Evolutionary conservation across 257 asterid genomes (phyloP).

Genomic region (Ajuga chamaepitys): DNA sequence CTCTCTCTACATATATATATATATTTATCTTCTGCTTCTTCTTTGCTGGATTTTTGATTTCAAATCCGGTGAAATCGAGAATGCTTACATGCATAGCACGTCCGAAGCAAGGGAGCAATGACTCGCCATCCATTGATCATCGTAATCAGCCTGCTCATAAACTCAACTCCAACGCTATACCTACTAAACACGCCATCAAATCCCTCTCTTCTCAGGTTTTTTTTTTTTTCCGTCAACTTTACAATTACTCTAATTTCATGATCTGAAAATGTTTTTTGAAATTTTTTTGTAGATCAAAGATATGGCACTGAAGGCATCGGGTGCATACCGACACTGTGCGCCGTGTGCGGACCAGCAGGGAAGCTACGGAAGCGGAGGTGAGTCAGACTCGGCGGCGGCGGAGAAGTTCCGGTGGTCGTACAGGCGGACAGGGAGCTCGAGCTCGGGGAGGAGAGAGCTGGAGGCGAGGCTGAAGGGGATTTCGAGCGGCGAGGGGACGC

Average conservation of each 20-base stretch:
- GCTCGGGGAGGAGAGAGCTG: slow-evolving; percentile 83
- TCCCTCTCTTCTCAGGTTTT: slow-evolving; percentile 70
- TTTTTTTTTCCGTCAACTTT: neutral
- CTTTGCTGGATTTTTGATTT: neutral
- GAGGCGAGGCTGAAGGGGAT: slow-evolving; percentile 89
- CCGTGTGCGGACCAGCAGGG: slow-evolving; percentile 55
- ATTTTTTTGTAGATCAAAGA: slow-evolving; percentile 59
- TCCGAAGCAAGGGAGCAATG: slow-evolving; percentile 58
- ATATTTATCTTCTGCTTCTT: neutral
- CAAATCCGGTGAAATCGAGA: slow-evolving; percentile 9
- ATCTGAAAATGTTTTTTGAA: neutral
- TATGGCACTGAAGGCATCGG: slow-evolving; percentile 95
- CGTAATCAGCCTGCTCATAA: slow-evolving; percentile 21
- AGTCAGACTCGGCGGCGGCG: slow-evolving; percentile 43
- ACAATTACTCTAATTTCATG: neutral
- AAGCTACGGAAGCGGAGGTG: slow-evolving; percentile 35
- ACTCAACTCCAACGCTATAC: slow-evolving; percentile 25
- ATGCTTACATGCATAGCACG: slow-evolving; percentile 98
- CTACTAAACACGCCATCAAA: slow-evolving; percentile 56
- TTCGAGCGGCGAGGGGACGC: slow-evolving; percentile 87
- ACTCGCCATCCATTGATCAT: slow-evolving; percentile 32
- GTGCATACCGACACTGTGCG: slow-evolving; percentile 76
- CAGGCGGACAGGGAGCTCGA: slow-evolving; percentile 78
- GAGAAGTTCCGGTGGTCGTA: slow-evolving; percentile 83
- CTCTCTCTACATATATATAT: neutral